A percentile compares a stretch with the other conserved stretches of the same genome.
Evolutionary conservation across 352 stramenopile genomes (phyloP).

Genomic region (Pythium monospermum): DNA sequence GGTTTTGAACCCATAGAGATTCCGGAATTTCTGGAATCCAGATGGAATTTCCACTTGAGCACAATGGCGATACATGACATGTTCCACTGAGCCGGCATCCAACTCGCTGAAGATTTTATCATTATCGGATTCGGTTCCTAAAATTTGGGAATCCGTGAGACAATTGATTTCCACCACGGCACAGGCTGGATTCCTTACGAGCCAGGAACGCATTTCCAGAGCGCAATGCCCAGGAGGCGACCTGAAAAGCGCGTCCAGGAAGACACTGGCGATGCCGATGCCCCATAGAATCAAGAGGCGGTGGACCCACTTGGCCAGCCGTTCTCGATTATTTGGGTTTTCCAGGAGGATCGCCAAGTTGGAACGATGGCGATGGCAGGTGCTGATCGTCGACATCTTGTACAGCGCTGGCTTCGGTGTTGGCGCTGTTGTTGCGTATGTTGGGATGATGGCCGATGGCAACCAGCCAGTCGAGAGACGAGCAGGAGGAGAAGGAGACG

Average conservation of each 20-base stretch:
- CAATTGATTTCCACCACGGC: slow-evolving; percentile 17
- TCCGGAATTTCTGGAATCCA: slow-evolving; percentile 23
- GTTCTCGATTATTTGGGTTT: background rate
- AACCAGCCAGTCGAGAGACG: too few relatives aligned
- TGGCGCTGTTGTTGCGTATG: too few relatives aligned
- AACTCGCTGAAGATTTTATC: slow-evolving; percentile 15
- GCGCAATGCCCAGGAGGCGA: background rate
- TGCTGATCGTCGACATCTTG: too few relatives aligned
- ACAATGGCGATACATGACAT: slow-evolving; percentile 40
- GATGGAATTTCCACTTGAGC: slow-evolving; percentile 24
- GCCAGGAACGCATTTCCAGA: slow-evolving; percentile 7
- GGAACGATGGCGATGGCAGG: background rate
- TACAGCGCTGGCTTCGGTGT: too few relatives aligned
- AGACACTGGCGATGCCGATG: slow-evolving; percentile 2
- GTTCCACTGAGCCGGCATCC: slow-evolving; percentile 16
- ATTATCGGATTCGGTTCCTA: slow-evolving; percentile 1
- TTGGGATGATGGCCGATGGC: too few relatives aligned
- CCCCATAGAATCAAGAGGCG: slow-evolving; percentile 5
- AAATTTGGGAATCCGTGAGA: background rate
- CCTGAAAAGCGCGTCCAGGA: slow-evolving; percentile 7
- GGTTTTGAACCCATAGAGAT: slow-evolving; percentile 8
- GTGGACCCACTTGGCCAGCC: background rate
- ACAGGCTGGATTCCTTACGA: slow-evolving; percentile 5
- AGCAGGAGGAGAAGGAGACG: too few relatives aligned
- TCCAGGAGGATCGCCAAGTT: background rate